Base-by-base conservation (phyloP, 768 basidiomycete genomes). In the Coprinellus micaceus region DNA sequence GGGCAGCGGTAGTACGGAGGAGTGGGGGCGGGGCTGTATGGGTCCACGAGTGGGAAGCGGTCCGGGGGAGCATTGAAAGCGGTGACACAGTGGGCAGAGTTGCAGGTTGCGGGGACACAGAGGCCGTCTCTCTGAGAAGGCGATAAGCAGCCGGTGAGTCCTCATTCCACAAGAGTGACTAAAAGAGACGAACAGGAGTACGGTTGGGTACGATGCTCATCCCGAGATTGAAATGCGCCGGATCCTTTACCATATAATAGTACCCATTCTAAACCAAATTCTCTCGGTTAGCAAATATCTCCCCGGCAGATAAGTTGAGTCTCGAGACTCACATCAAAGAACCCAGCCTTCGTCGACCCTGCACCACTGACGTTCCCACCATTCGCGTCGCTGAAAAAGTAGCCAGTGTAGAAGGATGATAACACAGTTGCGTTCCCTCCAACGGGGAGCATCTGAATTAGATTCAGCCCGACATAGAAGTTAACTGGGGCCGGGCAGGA, bases 141-240 rank as follows among this genome's bases (percentile, higher is more conserved):
- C 26, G 22, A 24, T 22, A n/a, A n/a, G n/a, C n/a, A n/a, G n/a
- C 28, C 3, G 17, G 36, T 9, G 17, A 37, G 36, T 9, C 9
- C 9, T 37, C n/a, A n/a, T n/a, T n/a, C n/a, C n/a, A n/a, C 36
- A 9, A 17, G 9, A 17, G 9, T 1, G 48, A 19, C 19, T 12
- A 28, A 22, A 39, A 7, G 1, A 46, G 30, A 13, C 36, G 43
- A 30, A 17, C 9, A 10, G 54, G 43, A 12, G 45, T 33, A 15
- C 56, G 44, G 30, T 57, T 60, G 0, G 68, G 65, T 4, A 55
- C 52, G 37, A 71, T 67, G 33, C 47, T 64, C 24, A 69, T 58
- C 15, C 63, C 67, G 13, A 58, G 62, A 49, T 69, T 71, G 60
- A 68, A 63, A 12, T n/a, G n/a, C n/a, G n/a, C n/a, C n/a, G n/a